phyloP scores from a whole-genome alignment of 2,329 filamentous ascomycete species.

The Periconia macrospinosa region DNA sequence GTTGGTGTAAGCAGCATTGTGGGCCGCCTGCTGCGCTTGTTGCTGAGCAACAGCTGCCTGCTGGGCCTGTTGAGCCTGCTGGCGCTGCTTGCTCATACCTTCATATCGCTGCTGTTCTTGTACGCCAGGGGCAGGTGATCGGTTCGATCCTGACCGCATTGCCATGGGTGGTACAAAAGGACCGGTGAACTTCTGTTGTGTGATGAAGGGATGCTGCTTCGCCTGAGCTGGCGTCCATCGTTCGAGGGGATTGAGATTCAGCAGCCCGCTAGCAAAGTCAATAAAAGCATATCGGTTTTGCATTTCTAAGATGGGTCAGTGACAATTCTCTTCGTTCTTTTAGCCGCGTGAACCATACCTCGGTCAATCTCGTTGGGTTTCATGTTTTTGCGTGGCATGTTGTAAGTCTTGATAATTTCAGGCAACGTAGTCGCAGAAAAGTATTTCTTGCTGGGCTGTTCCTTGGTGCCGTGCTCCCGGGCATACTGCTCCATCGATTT shows the following conservation, averaged over 20 bases:
- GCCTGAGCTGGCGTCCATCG: slow-evolving; percentile 98
- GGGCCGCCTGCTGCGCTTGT: slow-evolving; percentile 50
- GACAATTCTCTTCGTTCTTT: background rate
- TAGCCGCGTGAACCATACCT: slow-evolving; percentile 61
- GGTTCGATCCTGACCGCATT: slow-evolving; percentile 81
- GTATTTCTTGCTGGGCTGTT: slow-evolving; percentile 99
- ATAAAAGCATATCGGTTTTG: slow-evolving; percentile 97
- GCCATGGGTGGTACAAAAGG: slow-evolving; percentile 98
- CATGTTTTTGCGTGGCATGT: slow-evolving; percentile 99
- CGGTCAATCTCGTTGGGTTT: slow-evolving; percentile 94
- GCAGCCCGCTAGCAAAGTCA: slow-evolving; percentile 89
- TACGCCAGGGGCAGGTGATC: slow-evolving; percentile 88
- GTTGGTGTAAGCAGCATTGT: slow-evolving; percentile 67
- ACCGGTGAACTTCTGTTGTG: slow-evolving; percentile 94
- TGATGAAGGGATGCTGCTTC: slow-evolving; percentile 97
- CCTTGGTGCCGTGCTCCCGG: slow-evolving; percentile 91
- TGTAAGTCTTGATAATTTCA: slow-evolving; percentile 96
- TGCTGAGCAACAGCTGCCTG: slow-evolving; percentile 60
- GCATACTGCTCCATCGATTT: slow-evolving; percentile 99
- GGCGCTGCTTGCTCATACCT: slow-evolving; percentile 88
- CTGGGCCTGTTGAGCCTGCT: slow-evolving; percentile 50
- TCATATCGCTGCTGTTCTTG: slow-evolving; percentile 96
- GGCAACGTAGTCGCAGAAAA: slow-evolving; percentile 92
- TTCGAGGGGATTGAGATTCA: slow-evolving; percentile 94
- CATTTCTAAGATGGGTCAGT: slow-evolving; percentile 70